Evolutionary conservation across 23 red algal species (phyloP).

Genomic region (Chondrus crispus): DNA sequence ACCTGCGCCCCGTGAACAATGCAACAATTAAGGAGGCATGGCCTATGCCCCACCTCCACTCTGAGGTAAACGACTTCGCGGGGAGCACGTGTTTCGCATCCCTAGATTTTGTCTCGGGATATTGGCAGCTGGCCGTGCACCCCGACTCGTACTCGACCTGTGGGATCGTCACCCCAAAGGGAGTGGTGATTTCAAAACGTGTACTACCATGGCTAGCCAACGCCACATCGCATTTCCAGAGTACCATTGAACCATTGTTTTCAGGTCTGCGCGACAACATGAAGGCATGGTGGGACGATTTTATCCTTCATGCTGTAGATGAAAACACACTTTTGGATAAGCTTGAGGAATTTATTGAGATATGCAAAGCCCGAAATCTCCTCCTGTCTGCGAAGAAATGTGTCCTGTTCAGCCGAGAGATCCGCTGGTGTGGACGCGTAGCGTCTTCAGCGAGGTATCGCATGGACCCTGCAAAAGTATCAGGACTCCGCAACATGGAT

Average conservation of each 20-base stretch:
- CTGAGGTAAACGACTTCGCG: not conserved
- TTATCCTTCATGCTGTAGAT: slow-evolving; percentile 8
- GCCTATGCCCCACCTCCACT: not conserved
- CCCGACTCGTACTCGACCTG: not conserved
- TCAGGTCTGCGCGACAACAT: not conserved
- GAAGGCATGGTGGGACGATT: slow-evolving; percentile 19
- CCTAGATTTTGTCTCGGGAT: not conserved
- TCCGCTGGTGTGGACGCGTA: not conserved
- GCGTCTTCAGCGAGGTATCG: not conserved
- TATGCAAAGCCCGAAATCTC: not conserved
- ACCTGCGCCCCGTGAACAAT: not conserved
- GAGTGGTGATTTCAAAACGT: not conserved
- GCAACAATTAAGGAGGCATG: not conserved
- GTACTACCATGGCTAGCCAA: not conserved
- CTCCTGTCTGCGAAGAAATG: slow-evolving; percentile 1
- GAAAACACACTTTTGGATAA: not conserved
- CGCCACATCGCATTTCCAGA: not conserved
- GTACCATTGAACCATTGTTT: not conserved
- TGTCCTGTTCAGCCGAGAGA: not conserved
- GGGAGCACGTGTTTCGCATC: not conserved
- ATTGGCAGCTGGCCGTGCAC: slow-evolving; percentile 11
- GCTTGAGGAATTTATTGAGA: not conserved
- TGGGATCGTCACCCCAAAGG: not conserved
- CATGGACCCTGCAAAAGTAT: not conserved
- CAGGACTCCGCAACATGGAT: not conserved